Conservation (phyloP, 169 alveolate genomes). For the Plasmodium gallinaceum region DNA sequence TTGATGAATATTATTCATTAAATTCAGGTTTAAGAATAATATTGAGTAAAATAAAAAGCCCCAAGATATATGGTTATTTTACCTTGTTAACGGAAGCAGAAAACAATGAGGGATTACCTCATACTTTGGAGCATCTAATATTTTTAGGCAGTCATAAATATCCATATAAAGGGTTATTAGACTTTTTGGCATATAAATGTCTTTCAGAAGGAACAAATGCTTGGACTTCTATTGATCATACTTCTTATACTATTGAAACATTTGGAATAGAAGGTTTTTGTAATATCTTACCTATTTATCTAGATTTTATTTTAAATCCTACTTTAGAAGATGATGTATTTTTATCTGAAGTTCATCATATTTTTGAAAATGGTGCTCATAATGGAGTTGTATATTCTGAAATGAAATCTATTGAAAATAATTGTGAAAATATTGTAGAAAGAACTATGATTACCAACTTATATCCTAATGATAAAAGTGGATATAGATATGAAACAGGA, state of each 20-base stretch:
- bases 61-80: conserved; percentile 80
- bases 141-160: conserved; percentile 89
- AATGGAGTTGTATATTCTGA: conserved; percentile 86
- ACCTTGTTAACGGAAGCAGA: conserved; percentile 87
- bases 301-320: conserved; percentile 89
- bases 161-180: conserved; percentile 89
- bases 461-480: conserved; percentile 81
- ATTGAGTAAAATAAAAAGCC: conserved; percentile 71
- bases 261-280: conserved; percentile 90
- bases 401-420: conserved; percentile 82
- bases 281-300: conserved; percentile 88
- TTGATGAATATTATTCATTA: conserved; percentile 48
- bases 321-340: conserved; percentile 86
- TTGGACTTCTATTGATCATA: conserved; percentile 91
- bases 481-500: conserved; percentile 79
- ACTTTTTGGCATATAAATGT: conserved; percentile 84
- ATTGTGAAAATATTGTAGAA: conserved; percentile 75
- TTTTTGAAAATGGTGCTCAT: conserved; percentile 84
- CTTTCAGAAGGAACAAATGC: conserved; percentile 92
- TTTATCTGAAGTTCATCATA: conserved; percentile 89
- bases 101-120: conserved; percentile 91
- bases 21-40: conserved; percentile 56
- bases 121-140: conserved; percentile 90
- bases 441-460: conserved; percentile 69
- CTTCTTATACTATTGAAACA: conserved; percentile 87